Base-by-base conservation (phyloP, 2,329 filamentous ascomycete genomes). In the Colletotrichum lindemuthianum region DNA sequence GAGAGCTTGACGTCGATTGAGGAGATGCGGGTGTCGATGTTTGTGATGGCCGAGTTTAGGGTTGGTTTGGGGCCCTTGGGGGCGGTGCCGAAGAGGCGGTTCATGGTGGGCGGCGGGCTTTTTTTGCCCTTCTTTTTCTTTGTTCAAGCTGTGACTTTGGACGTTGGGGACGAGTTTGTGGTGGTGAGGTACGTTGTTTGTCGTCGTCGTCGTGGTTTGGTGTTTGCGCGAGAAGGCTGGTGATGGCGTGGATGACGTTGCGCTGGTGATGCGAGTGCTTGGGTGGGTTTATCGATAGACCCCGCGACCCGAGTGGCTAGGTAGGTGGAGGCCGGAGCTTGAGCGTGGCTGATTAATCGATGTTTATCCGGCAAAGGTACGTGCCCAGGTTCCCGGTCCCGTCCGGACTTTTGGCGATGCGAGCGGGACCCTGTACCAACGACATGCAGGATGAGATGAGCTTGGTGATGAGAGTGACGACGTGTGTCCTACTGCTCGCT, bases 1-100 rank as follows among this genome's bases (percentile, higher is more conserved):
- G 94, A 91, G 72, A 98, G 91, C 76, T 98, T 97, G 67, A 97
- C 94, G 81, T 98, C 96, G 82, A 97, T 90, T 69, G 87, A 90
- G 74, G 93, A 89, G 77, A 97, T 88, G 74, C 93, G 88, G 65
- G 88, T 87, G 82, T 97, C 93, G 74, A 96, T 91, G 84, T 92
- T 96, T 77, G 84, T 79, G 73, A 97, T 97, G 71, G 94, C 94
- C 71, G 87, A 84, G 80, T 87, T 88, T 70, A 97, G 91, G 54
- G 92, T 95, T 53, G 96, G 93, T 80, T 98, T 98, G 59, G 96
- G 94, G 68, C 89, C 90, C 69, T 91, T 90, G 79, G 87, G 90
- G 81, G 94, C 96, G 71, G 90, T 87, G 76, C 96, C 96, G 77
- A 99, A 99, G 71, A 99, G 86, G 72, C 96, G 92, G 78, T 99